Conservation (phyloP, 1,284 basidiomycete genomes). For the Rhodotorula sp. region DNA sequence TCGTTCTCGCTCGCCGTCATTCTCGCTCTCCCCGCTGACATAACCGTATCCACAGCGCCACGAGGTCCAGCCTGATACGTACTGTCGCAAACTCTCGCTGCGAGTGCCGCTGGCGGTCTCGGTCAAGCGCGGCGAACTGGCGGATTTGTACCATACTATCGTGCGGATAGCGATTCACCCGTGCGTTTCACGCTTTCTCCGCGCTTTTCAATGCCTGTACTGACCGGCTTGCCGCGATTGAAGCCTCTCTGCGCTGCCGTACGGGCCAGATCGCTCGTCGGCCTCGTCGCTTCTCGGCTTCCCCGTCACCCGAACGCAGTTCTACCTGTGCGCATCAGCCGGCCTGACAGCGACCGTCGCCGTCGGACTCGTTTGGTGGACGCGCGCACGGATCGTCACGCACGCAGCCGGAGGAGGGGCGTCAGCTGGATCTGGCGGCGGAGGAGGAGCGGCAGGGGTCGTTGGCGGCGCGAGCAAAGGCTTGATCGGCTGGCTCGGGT, state of each 20-base stretch:
- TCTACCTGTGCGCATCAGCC: slow-evolving; percentile 65
- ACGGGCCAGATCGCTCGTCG: slow-evolving; percentile 35
- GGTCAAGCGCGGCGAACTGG: slow-evolving; percentile 76
- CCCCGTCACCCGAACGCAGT: slow-evolving; percentile 10
- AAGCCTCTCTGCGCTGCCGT: slow-evolving; percentile 47
- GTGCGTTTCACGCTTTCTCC: slow-evolving; percentile 54
- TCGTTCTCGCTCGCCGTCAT: slow-evolving; percentile 40
- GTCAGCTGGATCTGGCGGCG: not conserved
- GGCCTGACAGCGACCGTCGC: slow-evolving; percentile 66
- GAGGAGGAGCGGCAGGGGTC: not conserved
- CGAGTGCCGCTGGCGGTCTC: slow-evolving; percentile 88
- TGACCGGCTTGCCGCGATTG: not conserved
- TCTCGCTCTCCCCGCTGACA: not conserved
- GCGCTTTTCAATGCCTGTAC: no score
- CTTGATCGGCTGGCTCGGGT: no score
- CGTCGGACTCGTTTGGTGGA: slow-evolving; percentile 60
- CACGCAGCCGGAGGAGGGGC: not conserved
- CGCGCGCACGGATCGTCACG: slow-evolving; percentile 38
- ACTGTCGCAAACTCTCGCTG: slow-evolving; percentile 78
- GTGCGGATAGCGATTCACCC: slow-evolving; percentile 80
- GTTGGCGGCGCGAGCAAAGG: no score
- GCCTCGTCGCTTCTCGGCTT: slow-evolving; percentile 33
- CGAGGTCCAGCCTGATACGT: slow-evolving; percentile 97
- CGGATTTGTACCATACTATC: slow-evolving; percentile 85
- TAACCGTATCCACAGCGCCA: slow-evolving; percentile 62